Evolutionary conservation across 169 alveolate species (phyloP), one percentile per base, ranked within the genome.

Genomic region (Plasmodium blacklocki): DNA sequence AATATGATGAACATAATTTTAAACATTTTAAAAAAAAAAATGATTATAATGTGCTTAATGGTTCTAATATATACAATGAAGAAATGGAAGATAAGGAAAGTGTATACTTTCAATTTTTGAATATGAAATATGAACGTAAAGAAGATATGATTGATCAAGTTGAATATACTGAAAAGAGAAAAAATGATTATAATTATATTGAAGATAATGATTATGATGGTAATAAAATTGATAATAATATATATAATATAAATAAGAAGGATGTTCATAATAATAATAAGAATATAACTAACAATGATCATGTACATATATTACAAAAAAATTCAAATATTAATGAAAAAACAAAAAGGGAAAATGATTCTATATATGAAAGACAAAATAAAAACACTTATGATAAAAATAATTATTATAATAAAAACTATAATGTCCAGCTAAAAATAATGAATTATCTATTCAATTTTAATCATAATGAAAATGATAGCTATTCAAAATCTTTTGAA

Each of bases 1-100:
- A 58, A 72, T 86, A 86, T 52, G 92, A 86, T 58, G 92, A 86
- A 21, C 14, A 62, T 52, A 86, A 86, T 72, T 73, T 86, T 86
- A 72, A 73, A 64, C 19, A 72, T 54, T 86, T 73, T 68, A 86
- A 86, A 60, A 85, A 63, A 52, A 62, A 60, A 39, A 52, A 60
- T 7, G 64, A 83, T 11, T 29, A 7, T 19, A 18, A n/a, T 32
- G 8, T 7, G 9, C 14, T 15, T 43, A 39, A 47, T 29, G 39
- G 52, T 43, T 19, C 54, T 18, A 58, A 23, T 14, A 8, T 54
- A 54, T 50, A 43, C 49, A 67, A 18, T 29, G 11, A 72, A 62
- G 14, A 63, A 3, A 45, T 14, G 8, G 15, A 45, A 26, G 29
- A 50, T 21, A 68, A 83, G n/a, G 50, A 47, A 12, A 45, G 3